phyloP scores from a whole-genome alignment of 176 grass and related monocot species.

The Rhynchospora tenuis region DNA sequence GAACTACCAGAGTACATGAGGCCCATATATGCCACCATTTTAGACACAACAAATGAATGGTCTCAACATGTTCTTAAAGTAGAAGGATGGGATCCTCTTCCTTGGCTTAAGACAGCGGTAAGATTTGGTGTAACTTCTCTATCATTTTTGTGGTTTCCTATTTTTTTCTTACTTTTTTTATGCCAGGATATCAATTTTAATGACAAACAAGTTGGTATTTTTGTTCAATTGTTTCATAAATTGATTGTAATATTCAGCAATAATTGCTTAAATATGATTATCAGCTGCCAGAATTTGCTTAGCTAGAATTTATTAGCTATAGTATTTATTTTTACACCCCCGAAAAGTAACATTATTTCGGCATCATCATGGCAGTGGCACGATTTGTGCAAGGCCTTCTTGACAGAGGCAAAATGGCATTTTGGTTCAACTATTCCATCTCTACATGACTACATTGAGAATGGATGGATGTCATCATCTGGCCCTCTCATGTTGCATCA shows the following conservation, averaged over 20 bases:
- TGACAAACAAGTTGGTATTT: neutral
- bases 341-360: neutral
- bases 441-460: conserved; percentile 30
- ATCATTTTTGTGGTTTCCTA: neutral
- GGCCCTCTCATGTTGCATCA: conserved; percentile 14
- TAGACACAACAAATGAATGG: conserved; percentile 27
- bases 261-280: too few species aligned
- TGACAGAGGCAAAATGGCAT: conserved; percentile 50
- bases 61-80: neutral
- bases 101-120: conserved; percentile 28
- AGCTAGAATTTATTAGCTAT: too few species aligned
- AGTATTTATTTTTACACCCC: neutral
- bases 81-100: conserved; percentile 14
- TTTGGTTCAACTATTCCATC: conserved; percentile 17
- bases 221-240: neutral
- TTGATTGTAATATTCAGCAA: neutral
- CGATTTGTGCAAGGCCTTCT: conserved; percentile 20
- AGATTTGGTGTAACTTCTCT: neutral
- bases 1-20: conserved; percentile 41
- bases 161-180: neutral
- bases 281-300: too few species aligned
- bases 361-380: conserved; percentile 24
- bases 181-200: neutral
- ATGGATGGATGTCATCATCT: conserved; percentile 29
- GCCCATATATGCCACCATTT: conserved; percentile 14